These are phyloP conservation scores for Ustilago bromivora DNA, from an alignment of 1,284 basidiomycete genomes.

Conservation along the genomic window DNA sequence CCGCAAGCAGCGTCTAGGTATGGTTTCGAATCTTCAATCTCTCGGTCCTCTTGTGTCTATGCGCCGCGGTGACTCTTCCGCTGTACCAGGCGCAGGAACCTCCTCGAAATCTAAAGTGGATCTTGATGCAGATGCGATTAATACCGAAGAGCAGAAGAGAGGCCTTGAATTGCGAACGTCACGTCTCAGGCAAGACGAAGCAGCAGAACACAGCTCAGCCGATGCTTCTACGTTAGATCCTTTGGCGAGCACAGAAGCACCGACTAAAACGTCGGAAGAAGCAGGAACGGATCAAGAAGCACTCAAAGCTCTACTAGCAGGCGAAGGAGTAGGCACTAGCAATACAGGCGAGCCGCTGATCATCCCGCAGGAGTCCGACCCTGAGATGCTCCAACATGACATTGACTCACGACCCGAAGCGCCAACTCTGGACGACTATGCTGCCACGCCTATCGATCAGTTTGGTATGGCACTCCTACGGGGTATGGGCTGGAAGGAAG, in stretches of 20 bases:
- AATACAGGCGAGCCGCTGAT: constrained; percentile 15
- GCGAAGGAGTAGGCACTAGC: constrained; percentile 10
- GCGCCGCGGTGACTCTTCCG: constrained; percentile 23
- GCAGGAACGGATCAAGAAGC: constrained; percentile 44
- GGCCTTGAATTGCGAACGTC: constrained; percentile 45
- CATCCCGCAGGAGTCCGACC: constrained; percentile 56
- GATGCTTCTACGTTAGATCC: neutral
- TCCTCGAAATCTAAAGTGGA: neutral
- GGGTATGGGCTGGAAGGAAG: constrained; percentile 96
- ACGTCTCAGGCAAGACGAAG: neutral
- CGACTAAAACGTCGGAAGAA: neutral
- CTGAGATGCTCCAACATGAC: constrained; percentile 58
- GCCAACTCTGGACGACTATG: constrained; percentile 85
- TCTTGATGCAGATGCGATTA: constrained; percentile 26
- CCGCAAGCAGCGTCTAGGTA: constrained; percentile 56
- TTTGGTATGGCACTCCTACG: constrained; percentile 93
- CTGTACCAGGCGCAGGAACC: constrained; percentile 6
- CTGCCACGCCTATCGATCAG: constrained; percentile 87
- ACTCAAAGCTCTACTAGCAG: constrained; percentile 49
- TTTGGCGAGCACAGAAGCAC: neutral
- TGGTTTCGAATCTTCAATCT: constrained; percentile 33
- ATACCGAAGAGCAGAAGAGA: constrained; percentile 49
- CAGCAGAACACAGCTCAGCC: neutral
- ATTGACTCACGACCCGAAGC: constrained; percentile 64
- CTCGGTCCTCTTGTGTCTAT: constrained; percentile 50